Evolutionary conservation across 371 early-diverging fungal species (phyloP), one percentile per base, ranked within the genome.

Genomic region (Saksenaea vasiformis): DNA sequence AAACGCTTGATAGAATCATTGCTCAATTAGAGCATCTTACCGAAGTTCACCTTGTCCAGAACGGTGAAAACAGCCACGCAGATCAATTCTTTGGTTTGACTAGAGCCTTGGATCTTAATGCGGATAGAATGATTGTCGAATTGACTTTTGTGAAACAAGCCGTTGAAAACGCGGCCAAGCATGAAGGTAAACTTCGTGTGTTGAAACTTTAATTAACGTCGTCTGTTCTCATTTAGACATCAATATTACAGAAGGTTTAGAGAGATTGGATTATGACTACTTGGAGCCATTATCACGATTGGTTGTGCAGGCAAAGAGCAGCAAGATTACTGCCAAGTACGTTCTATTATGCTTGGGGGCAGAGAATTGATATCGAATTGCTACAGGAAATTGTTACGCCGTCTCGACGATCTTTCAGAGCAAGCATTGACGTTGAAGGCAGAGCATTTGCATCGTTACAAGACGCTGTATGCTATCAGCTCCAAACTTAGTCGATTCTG

Each of bases 11-110:
- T 67, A 84, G 87, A 58, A 78, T 87, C 51, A 84, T 90, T 31
- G 71, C 88, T 0, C 91, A 91, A 58, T 68, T 92, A 31, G 87
- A 87, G 22, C 88, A 88, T 47, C 66, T 92, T 38, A 83, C 85
- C 7, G 91, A 92, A 17, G 74, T 73, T 0, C 81, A 90, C 58
- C 67, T 91, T 37, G 65, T 55, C 2, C 68, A 80, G 1, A 58
- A 57, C n/a, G 69, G 69, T 14, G 79, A 78, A 34, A 67, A 60
- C 5, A 74, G 67, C 17, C 72, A 74, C 41, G 67, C 68, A 1
- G 88, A 85, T 43, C 82, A 85, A 51, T 83, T 85, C 83, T 80
- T 84, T 60, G 85, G 83, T 28, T 58, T 79, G 10, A 81, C 81
- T 5, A 77, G 77, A 24, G 79, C 79, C 0, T 59, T 90, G 59